A percentile compares a stretch with the other conserved stretches of the same genome.
These are phyloP conservation scores for Centella asiatica DNA, from an alignment of 129 eudicot genomes.

Conservation along the genomic window DNA sequence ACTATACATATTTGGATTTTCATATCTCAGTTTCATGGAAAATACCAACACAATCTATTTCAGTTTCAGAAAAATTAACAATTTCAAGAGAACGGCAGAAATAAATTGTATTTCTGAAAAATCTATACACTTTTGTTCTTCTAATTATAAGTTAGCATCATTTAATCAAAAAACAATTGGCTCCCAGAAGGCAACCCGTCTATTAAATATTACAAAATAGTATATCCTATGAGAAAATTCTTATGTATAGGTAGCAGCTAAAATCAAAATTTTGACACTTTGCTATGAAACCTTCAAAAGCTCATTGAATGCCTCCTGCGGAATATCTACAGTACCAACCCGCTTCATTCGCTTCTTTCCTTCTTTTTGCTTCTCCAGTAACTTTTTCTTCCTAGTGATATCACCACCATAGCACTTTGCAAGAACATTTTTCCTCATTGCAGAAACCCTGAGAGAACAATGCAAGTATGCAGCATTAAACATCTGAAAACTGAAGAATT, in stretches of 20 bases:
- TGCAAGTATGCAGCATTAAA: neutral
- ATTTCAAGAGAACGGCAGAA: too few species aligned
- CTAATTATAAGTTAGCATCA: neutral
- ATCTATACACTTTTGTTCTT: neutral
- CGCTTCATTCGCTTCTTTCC: constrained; percentile 99
- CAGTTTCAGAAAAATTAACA: too few species aligned
- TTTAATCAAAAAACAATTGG: neutral
- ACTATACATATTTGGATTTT: too few species aligned
- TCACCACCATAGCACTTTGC: constrained; percentile 99
- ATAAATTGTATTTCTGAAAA: too few species aligned
- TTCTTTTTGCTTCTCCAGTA: constrained; percentile 94
- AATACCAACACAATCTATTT: too few species aligned
- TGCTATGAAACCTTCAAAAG: constrained; percentile 66
- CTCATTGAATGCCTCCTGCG: constrained; percentile 92
- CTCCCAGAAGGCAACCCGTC: constrained; percentile 1
- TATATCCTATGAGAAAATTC: neutral
- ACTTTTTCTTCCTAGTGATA: constrained; percentile 75
- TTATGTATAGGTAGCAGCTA: neutral
- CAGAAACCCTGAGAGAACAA: constrained; percentile 49
- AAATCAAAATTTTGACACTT: neutral
- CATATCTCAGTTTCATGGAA: too few species aligned
- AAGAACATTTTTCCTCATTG: constrained; percentile 93
- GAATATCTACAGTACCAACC: constrained; percentile 94
- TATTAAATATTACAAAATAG: constrained; percentile 8
- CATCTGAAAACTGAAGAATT: neutral